Conservation (phyloP, 257 asterid genomes). For the Capsicum baccatum region DNA sequence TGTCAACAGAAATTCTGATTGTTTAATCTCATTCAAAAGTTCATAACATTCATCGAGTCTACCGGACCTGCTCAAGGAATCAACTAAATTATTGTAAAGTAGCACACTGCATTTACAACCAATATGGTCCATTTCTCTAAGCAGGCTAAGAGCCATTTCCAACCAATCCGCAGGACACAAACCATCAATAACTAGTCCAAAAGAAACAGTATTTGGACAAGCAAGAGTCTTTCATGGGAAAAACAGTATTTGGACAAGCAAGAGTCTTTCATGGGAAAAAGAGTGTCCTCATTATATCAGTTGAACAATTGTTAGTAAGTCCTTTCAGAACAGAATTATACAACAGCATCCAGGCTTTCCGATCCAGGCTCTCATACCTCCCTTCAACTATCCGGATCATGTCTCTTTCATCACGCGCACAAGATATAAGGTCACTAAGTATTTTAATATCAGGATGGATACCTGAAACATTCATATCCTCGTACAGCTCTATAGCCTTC, state of each 20-base stretch:
- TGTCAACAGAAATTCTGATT: conserved; percentile 65
- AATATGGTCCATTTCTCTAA: conserved; percentile 54
- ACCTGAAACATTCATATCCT: conserved; percentile 57
- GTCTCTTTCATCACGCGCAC: conserved; percentile 52
- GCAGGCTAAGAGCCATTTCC: conserved; percentile 67
- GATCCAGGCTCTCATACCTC: conserved; percentile 48
- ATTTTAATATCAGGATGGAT: conserved; percentile 67
- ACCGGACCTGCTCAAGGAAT: conserved; percentile 59
- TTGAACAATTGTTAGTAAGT: conserved; percentile 59
- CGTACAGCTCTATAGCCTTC: conserved; percentile 60
- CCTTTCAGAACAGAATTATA: conserved; percentile 56
- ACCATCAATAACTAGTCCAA: conserved; percentile 68
- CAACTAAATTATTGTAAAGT: conserved; percentile 70
- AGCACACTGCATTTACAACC: conserved; percentile 62
- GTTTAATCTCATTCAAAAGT: conserved; percentile 71
- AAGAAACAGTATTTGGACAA: conserved; percentile 52
- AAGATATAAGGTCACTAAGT: conserved; percentile 54
- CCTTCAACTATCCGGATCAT: conserved; percentile 55
- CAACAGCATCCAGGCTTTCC: conserved; percentile 44
- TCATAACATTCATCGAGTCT: conserved; percentile 60
- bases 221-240: conserved; percentile 33
- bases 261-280: conserved; percentile 32
- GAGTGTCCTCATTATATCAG: conserved; percentile 57
- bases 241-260: conserved; percentile 44
- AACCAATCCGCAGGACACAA: conserved; percentile 63